These are phyloP conservation scores for Pterulicium gracile DNA, from an alignment of 1,284 basidiomycete genomes.

Conservation along the genomic window DNA sequence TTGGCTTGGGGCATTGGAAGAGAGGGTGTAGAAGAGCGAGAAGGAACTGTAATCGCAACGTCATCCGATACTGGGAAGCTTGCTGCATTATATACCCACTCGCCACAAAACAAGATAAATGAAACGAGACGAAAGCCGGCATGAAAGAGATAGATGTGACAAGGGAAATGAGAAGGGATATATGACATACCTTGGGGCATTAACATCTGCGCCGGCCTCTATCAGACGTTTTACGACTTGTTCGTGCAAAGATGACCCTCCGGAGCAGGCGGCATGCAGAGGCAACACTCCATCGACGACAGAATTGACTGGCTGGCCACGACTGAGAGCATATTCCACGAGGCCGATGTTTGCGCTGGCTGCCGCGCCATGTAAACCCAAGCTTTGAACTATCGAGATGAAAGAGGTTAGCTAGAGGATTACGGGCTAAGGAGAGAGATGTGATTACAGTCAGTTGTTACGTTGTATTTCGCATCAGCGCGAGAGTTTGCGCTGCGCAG, in stretches of 20 bases:
- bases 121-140: conserved; percentile 7
- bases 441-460: conserved; percentile 61
- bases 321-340: conserved; percentile 79
- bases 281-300: conserved; percentile 88
- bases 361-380: conserved; percentile 84
- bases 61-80: neutral
- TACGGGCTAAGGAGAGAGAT: conserved; percentile 17
- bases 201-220: conserved; percentile 87
- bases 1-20: conserved; percentile 1
- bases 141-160: conserved; percentile 6
- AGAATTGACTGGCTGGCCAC: conserved; percentile 90
- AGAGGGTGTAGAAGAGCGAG: conserved; percentile 5
- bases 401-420: conserved; percentile 8
- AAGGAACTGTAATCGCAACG: neutral
- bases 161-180: neutral
- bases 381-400: conserved; percentile 55
- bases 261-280: conserved; percentile 83
- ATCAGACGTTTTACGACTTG: conserved; percentile 80
- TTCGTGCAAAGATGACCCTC: conserved; percentile 52
- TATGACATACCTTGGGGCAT: conserved; percentile 54
- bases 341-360: conserved; percentile 82
- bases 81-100: neutral
- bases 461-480: conserved; percentile 67
- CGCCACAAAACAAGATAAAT: conserved; percentile 3
- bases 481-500: conserved; percentile 25